Base-by-base conservation (phyloP, 2,329 filamentous ascomycete species). In the Fusarium nanum region DNA sequence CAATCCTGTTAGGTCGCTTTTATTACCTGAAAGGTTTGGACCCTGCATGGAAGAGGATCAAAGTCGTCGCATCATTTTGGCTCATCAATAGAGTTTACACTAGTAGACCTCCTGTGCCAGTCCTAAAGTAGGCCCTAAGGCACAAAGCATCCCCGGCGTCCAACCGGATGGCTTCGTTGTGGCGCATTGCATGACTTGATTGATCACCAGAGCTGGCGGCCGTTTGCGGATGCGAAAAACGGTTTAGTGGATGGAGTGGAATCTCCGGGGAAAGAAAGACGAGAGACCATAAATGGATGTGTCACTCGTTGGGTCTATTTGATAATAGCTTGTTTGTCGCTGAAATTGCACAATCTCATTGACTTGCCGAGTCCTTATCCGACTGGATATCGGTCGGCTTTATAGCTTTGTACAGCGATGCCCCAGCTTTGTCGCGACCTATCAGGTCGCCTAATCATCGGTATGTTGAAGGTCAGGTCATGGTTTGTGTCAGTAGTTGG, bases 81-180 rank as follows among this genome's bases (percentile, higher is more conserved):
- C 42, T 30, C 14, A 11, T 27, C 16, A 64, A 54, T 60, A 65
- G 22, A 60, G 54, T 65, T 65, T 27, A 9, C 7, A 10, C 62
- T 60, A 65, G 37, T 9, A 23, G 0, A 37, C 5, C 18, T 37
- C 34, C 34, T 37, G 32, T 37, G 18, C 34, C 18, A n/a, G 22
- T 18, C 60, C 22, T 12, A 30, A 65, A 37, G 22, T 6, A 20
- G 37, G 2, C 8, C 23, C 22, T 23, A 10, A 18, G 8, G 16
- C n/a, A 22, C 11, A 12, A n/a, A 20, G 34, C 32, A n/a, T 25
- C 55, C 25, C 30, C 41, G 25, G 22, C 23, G 30, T 32, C 52
- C 46, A 60, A 52, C 27, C 44, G 44, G 22, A 40, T 45, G 25
- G 13, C 20, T 30, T 20, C 16, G 18, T 5, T 34, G 30, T 46